These are phyloP conservation scores for Helminthosporium solani DNA, from an alignment of 2,329 filamentous ascomycete genomes.

Conservation along the genomic window DNA sequence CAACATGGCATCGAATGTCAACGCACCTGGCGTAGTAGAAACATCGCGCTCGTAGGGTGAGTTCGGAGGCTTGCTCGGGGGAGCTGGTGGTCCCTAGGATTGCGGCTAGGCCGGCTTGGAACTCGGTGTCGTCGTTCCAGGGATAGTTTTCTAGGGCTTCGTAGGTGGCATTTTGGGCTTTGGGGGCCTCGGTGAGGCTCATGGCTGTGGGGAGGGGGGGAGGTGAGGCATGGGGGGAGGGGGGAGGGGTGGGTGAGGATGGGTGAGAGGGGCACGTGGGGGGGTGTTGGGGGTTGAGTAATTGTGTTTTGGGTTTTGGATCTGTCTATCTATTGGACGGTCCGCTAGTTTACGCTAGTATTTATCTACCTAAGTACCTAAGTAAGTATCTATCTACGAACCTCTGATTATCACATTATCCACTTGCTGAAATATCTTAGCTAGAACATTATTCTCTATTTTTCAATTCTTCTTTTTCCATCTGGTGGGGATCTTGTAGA, in stretches of 20 bases:
- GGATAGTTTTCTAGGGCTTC: conserved; percentile 64
- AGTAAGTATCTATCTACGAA: no score
- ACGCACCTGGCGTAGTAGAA: conserved; percentile 63
- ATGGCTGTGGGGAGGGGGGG: conserved; percentile 18
- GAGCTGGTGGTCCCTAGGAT: conserved; percentile 62
- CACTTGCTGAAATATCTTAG: no score
- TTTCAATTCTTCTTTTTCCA: no score
- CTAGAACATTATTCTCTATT: no score
- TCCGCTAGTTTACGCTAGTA: no score
- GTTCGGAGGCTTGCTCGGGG: conserved; percentile 55
- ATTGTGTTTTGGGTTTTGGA: no score
- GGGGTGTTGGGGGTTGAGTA: no score
- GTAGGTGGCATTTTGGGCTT: conserved; percentile 48
- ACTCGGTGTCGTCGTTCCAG: conserved; percentile 68
- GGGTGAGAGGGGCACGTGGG: no score
- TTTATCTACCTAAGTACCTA: no score
- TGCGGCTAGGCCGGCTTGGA: conserved; percentile 66
- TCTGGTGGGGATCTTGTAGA: no score
- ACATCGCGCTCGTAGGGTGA: conserved; percentile 66
- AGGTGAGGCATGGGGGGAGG: conserved; percentile 6
- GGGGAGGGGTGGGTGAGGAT: not conserved
- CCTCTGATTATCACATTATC: no score
- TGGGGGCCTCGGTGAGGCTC: conserved; percentile 23
- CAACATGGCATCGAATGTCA: not conserved
- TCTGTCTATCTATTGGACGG: no score